Base-by-base conservation (phyloP, 192 early-diverging fungal species). In the Podila epigama region DNA sequence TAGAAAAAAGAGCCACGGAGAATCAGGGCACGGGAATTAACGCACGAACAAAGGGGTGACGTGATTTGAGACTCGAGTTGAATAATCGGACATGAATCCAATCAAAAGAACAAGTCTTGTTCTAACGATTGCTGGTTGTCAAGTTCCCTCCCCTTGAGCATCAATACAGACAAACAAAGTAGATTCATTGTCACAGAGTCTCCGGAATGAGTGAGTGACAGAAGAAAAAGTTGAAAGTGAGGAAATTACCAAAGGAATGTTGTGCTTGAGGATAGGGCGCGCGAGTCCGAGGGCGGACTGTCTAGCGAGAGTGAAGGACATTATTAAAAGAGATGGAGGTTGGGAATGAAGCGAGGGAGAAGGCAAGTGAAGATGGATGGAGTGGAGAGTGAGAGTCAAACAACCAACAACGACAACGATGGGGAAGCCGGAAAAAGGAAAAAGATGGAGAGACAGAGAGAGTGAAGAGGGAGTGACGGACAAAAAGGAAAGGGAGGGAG, bases 211-310 rank as follows among this genome's bases (percentile, higher is more conserved):
- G 9, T 0, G 11, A 28, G 60, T 20, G 25, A 18, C 16, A 7
- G 61, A 11, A 34, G n/a, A 5, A 48, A n/a, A 22, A n/a, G 20
- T 27, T 27, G 51, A 20, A 28, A 53, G 20, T 6, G 16, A 32
- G 2, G 18, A 33, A n/a, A 58, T 68, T 77, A 77, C 72, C 72
- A 66, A 68, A 53, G 72, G 72, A 29, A 77, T 37, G 72, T 60
- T 77, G 56, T 77, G 51, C 41, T 77, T 77, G n/a, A 77, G 28
- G 42, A 75, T 64, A 34, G 72, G 66, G 72, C 72, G 72, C 60
- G 65, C 42, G 48, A 77, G 72, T 51, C 66, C 66, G 60, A 77
- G 56, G 56, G 41, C 72, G 42, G 72, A 68, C 55, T 77, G 72
- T 52, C 67, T 77, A 44, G 52, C 65, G 29, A 77, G 6, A 33